phyloP scores from a whole-genome alignment of 306 rosid genomes.

The Quercus variabilis region DNA sequence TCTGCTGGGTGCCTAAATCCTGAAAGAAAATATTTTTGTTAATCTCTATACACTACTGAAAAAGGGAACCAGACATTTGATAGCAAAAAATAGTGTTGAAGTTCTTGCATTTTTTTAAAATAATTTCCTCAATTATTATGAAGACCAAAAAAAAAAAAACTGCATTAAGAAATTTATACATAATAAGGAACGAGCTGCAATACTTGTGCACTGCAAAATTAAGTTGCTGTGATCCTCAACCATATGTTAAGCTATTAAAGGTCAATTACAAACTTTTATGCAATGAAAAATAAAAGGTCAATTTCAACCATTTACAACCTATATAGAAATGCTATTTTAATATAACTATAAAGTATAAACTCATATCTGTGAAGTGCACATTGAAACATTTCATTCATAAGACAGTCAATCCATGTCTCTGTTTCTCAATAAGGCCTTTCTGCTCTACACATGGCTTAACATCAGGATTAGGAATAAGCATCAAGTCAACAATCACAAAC shows the following conservation, averaged over 20 bases:
- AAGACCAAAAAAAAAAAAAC: not conserved
- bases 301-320: not conserved
- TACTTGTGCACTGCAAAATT: not conserved
- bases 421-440: not conserved
- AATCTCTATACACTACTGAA: conserved; percentile 2
- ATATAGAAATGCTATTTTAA: not conserved
- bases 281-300: not conserved
- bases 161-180: not conserved
- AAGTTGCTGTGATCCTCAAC: not conserved
- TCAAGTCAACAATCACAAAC: not conserved
- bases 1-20: conserved; percentile 38
- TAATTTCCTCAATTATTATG: not conserved
- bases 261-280: not conserved
- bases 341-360: no score
- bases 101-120: not conserved
- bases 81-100: not conserved
- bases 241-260: not conserved
- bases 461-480: not conserved
- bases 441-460: not conserved
- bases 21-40: conserved; percentile 22
- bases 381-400: not conserved
- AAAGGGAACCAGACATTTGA: not conserved
- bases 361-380: not conserved
- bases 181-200: not conserved
- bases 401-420: not conserved